These are phyloP conservation scores for Wickerhamomyces bisporus DNA, from an alignment of 805 yeast species.

Conservation along the genomic window DNA sequence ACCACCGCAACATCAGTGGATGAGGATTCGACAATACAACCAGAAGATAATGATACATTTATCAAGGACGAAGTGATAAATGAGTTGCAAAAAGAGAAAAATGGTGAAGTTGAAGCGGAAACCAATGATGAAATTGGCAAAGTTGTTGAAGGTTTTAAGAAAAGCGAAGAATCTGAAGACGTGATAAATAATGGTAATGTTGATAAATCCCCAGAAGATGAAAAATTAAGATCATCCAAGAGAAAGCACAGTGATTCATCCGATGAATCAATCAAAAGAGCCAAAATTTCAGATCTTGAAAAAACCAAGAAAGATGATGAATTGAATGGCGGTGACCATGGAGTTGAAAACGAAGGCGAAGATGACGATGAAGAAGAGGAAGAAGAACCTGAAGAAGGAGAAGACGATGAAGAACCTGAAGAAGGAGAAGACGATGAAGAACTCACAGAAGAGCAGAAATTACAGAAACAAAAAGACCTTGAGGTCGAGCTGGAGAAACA, in stretches of 20 bases:
- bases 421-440: slow-evolving; percentile 21
- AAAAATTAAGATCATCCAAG: not conserved
- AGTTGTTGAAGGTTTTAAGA: slow-evolving; percentile 16
- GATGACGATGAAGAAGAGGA: slow-evolving; percentile 17
- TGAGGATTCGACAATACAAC: slow-evolving; percentile 13
- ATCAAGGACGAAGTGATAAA: slow-evolving; percentile 20
- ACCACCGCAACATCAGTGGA: slow-evolving; percentile 14
- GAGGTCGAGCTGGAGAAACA: slow-evolving; percentile 28
- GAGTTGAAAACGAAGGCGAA: slow-evolving; percentile 9
- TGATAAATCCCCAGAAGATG: slow-evolving; percentile 7
- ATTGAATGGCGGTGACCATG: slow-evolving; percentile 16
- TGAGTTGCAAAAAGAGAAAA: slow-evolving; percentile 19
- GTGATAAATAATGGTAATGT: slow-evolving; percentile 6
- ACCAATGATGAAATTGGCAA: slow-evolving; percentile 18
- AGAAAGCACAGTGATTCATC: not conserved
- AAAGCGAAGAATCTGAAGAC: slow-evolving; percentile 12
- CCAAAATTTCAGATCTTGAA: not conserved
- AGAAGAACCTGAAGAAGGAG: slow-evolving; percentile 16
- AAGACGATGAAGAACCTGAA: slow-evolving; percentile 17
- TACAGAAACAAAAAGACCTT: slow-evolving; percentile 16
- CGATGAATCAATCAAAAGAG: not conserved
- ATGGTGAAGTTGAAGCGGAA: slow-evolving; percentile 16
- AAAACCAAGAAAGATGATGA: slow-evolving; percentile 13
- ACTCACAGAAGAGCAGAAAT: slow-evolving; percentile 19
- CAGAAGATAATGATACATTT: slow-evolving; percentile 19